These are phyloP conservation scores for Nicotiana tabacum DNA, from an alignment of 257 asterid genomes.

Conservation along the genomic window DNA sequence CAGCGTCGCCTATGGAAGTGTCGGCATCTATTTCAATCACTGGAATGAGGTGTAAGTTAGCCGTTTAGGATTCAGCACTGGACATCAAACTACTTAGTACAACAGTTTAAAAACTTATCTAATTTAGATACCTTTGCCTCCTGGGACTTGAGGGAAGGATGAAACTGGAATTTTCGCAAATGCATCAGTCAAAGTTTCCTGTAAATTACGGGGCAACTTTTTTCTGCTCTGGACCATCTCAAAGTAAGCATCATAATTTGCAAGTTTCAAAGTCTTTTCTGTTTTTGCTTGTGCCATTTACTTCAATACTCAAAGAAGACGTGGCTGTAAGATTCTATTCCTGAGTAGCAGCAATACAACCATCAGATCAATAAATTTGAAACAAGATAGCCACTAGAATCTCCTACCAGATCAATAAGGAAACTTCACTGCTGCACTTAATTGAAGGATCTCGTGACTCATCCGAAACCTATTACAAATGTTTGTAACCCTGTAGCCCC, in stretches of 20 bases:
- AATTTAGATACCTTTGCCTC: conserved; percentile 62
- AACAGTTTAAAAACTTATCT: neutral
- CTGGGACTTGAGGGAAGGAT: conserved; percentile 74
- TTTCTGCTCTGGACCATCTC: conserved; percentile 63
- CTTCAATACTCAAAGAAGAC: neutral
- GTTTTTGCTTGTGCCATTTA: conserved; percentile 40
- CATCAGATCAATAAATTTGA: neutral
- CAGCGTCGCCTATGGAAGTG: conserved; percentile 58
- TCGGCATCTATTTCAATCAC: conserved; percentile 76
- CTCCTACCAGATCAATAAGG: neutral
- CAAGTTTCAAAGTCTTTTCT: conserved; percentile 11
- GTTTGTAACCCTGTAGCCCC: neutral
- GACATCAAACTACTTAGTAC: neutral
- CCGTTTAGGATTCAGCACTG: neutral
- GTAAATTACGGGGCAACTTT: conserved; percentile 49
- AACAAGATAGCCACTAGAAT: neutral
- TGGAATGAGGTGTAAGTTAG: conserved; percentile 11
- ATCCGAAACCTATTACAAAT: neutral
- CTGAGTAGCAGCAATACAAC: neutral
- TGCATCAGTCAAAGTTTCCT: conserved; percentile 60
- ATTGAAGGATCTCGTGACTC: neutral
- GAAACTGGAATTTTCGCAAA: conserved; percentile 68
- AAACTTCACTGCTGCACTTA: neutral
- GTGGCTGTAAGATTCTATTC: neutral
- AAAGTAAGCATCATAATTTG: conserved; percentile 70